These are phyloP conservation scores for Fusarium vanettenii DNA, from an alignment of 2,329 filamentous ascomycete species.

Conservation along the genomic window DNA sequence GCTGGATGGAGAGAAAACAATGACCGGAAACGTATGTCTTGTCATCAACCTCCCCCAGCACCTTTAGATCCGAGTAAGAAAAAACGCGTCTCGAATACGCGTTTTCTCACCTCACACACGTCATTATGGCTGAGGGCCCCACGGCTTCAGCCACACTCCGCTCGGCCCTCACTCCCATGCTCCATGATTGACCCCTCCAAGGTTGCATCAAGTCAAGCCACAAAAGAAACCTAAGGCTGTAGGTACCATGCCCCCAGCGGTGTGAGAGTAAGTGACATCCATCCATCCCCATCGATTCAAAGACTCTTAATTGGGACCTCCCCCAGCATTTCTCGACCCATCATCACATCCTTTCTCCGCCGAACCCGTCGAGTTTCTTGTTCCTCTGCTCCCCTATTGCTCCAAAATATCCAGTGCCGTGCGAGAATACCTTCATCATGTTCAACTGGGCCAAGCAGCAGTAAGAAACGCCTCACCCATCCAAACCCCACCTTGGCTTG, in stretches of 20 bases:
- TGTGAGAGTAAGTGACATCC: constrained; percentile 39
- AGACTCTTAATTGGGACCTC: constrained; percentile 31
- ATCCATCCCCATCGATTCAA: background rate
- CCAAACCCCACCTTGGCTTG: constrained; percentile 22
- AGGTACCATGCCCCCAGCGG: constrained; percentile 21
- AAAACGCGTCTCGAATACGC: constrained; percentile 31
- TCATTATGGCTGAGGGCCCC: constrained; percentile 24
- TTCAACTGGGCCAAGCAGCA: constrained; percentile 96
- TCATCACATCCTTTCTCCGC: constrained; percentile 27
- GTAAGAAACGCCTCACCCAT: constrained; percentile 62
- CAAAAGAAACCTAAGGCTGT: background rate
- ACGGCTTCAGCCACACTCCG: constrained; percentile 31
- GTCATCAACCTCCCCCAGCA: background rate
- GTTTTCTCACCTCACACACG: constrained; percentile 28
- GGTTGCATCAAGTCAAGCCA: background rate
- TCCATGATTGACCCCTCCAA: constrained; percentile 27
- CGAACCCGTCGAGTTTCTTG: background rate
- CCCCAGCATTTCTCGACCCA: constrained; percentile 40
- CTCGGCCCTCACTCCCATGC: background rate
- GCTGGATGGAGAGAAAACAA: background rate
- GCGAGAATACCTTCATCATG: constrained; percentile 62
- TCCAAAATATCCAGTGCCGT: background rate
- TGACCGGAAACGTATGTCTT: background rate
- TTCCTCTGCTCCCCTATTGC: constrained; percentile 1
- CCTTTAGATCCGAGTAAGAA: background rate